Percentiles rank a stretch among this genome's conserved stretches.
Evolutionary conservation across 805 yeast species (phyloP).

Genomic region (Blastobotrys chiropterorum): DNA sequence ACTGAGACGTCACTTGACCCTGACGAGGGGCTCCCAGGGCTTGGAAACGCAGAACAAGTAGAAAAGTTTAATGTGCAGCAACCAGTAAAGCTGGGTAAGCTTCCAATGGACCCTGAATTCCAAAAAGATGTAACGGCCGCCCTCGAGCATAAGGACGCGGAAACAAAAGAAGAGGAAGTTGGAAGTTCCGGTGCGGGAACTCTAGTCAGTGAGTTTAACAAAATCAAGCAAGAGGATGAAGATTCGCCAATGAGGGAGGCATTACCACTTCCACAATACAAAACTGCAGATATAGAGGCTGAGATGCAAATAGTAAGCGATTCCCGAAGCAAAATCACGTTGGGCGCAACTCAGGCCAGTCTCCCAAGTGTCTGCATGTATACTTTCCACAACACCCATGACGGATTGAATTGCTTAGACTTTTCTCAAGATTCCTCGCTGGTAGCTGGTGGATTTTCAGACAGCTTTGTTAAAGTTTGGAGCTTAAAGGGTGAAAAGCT

Average conservation of each 20-base stretch:
- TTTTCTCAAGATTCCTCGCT: slow-evolving; percentile 83
- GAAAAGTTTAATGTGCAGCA: slow-evolving; percentile 59
- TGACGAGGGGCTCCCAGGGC: slow-evolving; percentile 38
- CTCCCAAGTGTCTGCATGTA: slow-evolving; percentile 97
- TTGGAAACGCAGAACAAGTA: slow-evolving; percentile 35
- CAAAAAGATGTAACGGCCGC: slow-evolving; percentile 80
- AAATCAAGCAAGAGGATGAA: slow-evolving; percentile 40
- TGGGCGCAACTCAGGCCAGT: slow-evolving; percentile 65
- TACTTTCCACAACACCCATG: slow-evolving; percentile 92
- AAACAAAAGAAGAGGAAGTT: slow-evolving; percentile 28
- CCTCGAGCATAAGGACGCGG: slow-evolving; percentile 61
- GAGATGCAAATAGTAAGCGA: slow-evolving; percentile 78
- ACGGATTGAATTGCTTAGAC: slow-evolving; percentile 76
- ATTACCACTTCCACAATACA: slow-evolving; percentile 81
- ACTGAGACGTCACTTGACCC: slow-evolving; percentile 37
- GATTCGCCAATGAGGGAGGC: slow-evolving; percentile 70
- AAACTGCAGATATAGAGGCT: slow-evolving; percentile 70
- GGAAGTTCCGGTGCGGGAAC: slow-evolving; percentile 32
- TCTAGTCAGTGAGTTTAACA: slow-evolving; percentile 61
- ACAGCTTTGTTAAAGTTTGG: slow-evolving; percentile 87
- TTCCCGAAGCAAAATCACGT: slow-evolving; percentile 63
- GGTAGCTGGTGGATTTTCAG: slow-evolving; percentile 93
- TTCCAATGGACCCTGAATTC: slow-evolving; percentile 83
- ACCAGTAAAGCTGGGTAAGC: slow-evolving; percentile 64
- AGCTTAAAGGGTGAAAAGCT: slow-evolving; percentile 86